Base-by-base conservation (phyloP, 192 early-diverging fungal species). In the Lobosporangium transversale region DNA sequence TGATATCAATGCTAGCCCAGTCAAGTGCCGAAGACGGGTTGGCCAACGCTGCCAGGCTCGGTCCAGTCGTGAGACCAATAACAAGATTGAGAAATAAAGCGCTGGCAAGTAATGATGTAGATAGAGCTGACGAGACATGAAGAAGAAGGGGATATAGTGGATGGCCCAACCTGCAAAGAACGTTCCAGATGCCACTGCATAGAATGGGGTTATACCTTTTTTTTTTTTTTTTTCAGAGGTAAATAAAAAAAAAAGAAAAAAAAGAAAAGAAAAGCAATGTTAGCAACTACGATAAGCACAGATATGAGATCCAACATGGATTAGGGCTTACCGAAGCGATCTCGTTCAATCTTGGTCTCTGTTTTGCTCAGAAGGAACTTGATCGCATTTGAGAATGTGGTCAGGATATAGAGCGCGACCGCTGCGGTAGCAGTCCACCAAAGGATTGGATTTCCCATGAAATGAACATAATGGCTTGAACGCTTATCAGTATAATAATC, bases 101-200 rank as follows among this genome's bases (percentile, higher is more conserved):
- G 94, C 89, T 3, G 97, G 95, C 27, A 96, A 86, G 66, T 97
- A 98, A 70, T 98, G 95, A 70, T 97, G 95, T 18, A 96, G 70
- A 68, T 95, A 95, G 33, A 94, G 83, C 80, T 95, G 92, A 27
- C 95, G 94, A 15, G 82, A 82, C 93, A 97, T 94, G 36, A 94
- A 78, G 74, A 92, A 94, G 83, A 97, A 97, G n/a, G 94, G 93
- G n/a, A 92, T 53, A 73, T 92, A 96, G 81, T 97, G 95, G 32
- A 95, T 76, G 11, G 80, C 74, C 95, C 95, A 97, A 23, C 90
- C 93, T 2, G 87, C 42, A 26, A 88, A 84, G 32, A 92, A 84
- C 42, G 95, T 89, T 23, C 87, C 86, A 29, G 86, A 85, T 1
- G 85, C 80, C 18, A 84, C 79, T 23, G 83, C 62, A 65, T 86